phyloP scores from a whole-genome alignment of 768 basidiomycete species.

The Panaeolus papilionaceus region DNA sequence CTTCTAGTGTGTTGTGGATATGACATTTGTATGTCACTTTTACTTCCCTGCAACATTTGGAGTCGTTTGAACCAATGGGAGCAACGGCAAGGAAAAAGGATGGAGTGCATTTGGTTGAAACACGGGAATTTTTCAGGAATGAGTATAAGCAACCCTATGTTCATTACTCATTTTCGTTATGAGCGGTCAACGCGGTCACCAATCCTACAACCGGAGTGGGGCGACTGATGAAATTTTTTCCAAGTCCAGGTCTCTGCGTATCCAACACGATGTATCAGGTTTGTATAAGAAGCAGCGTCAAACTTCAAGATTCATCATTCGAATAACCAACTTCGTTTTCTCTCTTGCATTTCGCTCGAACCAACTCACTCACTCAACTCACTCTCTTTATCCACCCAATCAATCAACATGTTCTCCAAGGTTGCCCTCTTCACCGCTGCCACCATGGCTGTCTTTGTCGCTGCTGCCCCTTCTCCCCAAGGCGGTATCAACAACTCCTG shows the following conservation, averaged over 20 bases:
- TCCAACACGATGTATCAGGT: not conserved
- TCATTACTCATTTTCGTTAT: not conserved
- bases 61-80: not conserved
- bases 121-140: not conserved
- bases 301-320: not conserved
- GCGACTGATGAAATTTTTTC: not conserved
- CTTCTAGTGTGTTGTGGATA: not conserved
- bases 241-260: not conserved
- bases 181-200: not conserved
- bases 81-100: not conserved
- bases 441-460: constrained; percentile 10
- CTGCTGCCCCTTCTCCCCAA: not conserved
- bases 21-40: not conserved
- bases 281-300: not conserved
- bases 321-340: constrained; percentile 5
- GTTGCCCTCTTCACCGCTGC: constrained; percentile 1
- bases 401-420: constrained; percentile 7
- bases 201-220: too few species aligned
- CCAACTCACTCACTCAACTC: constrained; percentile 2
- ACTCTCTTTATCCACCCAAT: not conserved
- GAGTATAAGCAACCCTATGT: constrained; percentile 3
- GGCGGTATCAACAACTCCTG: constrained; percentile 21
- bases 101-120: not conserved
- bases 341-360: not conserved
- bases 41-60: not conserved